Conservation (phyloP, 441 rosid species). For the Arabidopsis lyrata region DNA sequence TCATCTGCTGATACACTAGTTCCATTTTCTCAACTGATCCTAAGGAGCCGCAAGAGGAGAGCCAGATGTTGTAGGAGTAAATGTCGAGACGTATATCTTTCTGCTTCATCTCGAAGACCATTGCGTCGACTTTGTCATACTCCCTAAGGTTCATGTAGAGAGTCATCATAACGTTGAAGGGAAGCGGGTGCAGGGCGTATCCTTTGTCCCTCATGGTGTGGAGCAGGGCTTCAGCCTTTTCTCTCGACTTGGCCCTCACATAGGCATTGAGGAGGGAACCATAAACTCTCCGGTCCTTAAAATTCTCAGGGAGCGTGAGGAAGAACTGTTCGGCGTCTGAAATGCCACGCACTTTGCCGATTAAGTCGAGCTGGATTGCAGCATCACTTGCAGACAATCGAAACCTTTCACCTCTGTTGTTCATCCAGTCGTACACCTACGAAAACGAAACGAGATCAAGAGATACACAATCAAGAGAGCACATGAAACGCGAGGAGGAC, state of each 20-base stretch:
- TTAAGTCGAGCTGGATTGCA: constrained; percentile 89
- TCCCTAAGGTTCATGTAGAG: constrained; percentile 84
- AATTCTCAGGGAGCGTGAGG: constrained; percentile 55
- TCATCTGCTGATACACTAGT: constrained; percentile 79
- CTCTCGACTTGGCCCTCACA: constrained; percentile 63
- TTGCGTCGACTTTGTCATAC: constrained; percentile 69
- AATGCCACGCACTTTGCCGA: constrained; percentile 85
- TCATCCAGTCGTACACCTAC: constrained; percentile 96
- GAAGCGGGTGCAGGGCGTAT: constrained; percentile 69
- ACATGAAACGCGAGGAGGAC: not conserved
- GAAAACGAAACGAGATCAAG: constrained; percentile 22
- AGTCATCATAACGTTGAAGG: constrained; percentile 97
- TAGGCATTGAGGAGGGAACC: constrained; percentile 90
- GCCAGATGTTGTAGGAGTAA: constrained; percentile 93
- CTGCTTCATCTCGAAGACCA: constrained; percentile 80
- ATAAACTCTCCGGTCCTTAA: constrained; percentile 82
- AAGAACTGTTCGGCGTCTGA: constrained; percentile 74
- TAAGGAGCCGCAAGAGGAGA: constrained; percentile 75
- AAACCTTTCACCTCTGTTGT: constrained; percentile 73
- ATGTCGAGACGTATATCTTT: constrained; percentile 71
- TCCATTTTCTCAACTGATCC: constrained; percentile 80
- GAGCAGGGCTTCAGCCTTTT: constrained; percentile 73
- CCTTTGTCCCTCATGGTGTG: constrained; percentile 73
- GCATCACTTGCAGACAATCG: constrained; percentile 80
- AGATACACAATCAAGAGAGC: not conserved